Conservation (phyloP, 345 rosid genomes). For the Barbarea vulgaris region DNA sequence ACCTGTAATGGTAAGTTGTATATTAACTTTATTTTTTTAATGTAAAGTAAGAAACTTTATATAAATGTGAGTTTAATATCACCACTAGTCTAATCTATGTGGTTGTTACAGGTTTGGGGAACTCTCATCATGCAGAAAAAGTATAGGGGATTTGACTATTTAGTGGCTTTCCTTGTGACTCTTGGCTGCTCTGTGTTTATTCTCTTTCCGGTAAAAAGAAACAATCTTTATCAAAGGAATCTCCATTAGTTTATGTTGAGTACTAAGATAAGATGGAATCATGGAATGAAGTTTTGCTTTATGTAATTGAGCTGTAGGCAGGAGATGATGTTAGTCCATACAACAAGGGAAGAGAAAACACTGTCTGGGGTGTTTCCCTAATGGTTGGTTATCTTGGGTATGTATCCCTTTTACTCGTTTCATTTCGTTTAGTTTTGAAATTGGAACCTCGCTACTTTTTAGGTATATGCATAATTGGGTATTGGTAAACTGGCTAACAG, state of each 20-base stretch:
- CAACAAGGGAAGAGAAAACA: slow-evolving; percentile 86
- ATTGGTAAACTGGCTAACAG: slow-evolving; percentile 43
- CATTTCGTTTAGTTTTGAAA: neutral
- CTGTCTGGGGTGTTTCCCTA: slow-evolving; percentile 88
- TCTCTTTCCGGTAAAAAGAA: slow-evolving; percentile 76
- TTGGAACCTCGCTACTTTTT: neutral
- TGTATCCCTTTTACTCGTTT: slow-evolving; percentile 15
- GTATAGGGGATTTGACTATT: slow-evolving; percentile 82
- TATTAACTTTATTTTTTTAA: neutral
- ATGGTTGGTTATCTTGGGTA: slow-evolving; percentile 98
- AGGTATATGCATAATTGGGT: neutral
- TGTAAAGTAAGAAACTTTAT: neutral
- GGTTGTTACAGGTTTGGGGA: slow-evolving; percentile 68
- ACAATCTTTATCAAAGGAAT: neutral
- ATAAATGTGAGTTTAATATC: neutral
- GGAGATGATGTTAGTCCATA: slow-evolving; percentile 82
- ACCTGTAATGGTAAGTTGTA: slow-evolving; percentile 92
- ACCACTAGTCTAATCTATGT: neutral
- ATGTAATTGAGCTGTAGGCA: slow-evolving; percentile 53
- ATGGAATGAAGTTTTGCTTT: slow-evolving; percentile 21
- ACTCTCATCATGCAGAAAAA: slow-evolving; percentile 90
- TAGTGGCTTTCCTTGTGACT: slow-evolving; percentile 83
- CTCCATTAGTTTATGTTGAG: neutral
- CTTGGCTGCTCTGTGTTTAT: slow-evolving; percentile 89
- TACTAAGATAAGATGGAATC: neutral